These are phyloP conservation scores for Pyrus hybrid DNA, from an alignment of 331 rosid species.

Conservation along the genomic window DNA sequence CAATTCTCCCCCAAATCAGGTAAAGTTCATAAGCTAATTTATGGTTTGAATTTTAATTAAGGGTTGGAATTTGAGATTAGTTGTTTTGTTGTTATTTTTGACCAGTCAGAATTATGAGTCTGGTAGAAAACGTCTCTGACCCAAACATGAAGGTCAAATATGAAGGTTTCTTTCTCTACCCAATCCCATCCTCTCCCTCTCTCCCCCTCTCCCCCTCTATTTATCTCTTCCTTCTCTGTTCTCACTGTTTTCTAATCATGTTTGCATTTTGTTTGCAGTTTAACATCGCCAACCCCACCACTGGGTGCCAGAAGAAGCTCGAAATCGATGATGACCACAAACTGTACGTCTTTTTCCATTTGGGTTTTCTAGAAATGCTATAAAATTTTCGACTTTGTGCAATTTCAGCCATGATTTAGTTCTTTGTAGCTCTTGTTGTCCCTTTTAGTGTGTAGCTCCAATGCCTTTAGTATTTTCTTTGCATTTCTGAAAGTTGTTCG, in stretches of 20 bases:
- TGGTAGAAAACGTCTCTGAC: too few relatives aligned
- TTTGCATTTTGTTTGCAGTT: slow-evolving; percentile 35
- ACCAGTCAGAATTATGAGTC: too few relatives aligned
- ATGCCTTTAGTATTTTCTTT: background rate
- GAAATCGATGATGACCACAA: slow-evolving; percentile 76
- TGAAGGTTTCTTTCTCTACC: slow-evolving; percentile 11
- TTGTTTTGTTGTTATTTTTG: too few relatives aligned
- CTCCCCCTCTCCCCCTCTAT: background rate
- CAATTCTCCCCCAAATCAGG: too few relatives aligned
- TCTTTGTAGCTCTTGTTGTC: background rate
- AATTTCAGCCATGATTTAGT: background rate
- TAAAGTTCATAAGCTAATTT: too few relatives aligned
- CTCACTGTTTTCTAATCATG: background rate
- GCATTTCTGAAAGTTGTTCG: background rate
- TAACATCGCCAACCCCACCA: slow-evolving; percentile 85
- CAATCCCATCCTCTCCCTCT: background rate
- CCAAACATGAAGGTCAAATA: too few relatives aligned
- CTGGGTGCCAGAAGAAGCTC: slow-evolving; percentile 85
- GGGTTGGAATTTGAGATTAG: too few relatives aligned
- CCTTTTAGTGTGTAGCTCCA: too few relatives aligned
- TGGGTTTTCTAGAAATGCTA: background rate
- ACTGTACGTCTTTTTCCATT: slow-evolving; percentile 29
- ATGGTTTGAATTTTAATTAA: too few relatives aligned
- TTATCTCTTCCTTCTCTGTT: background rate
- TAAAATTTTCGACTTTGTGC: background rate